Conservation (phyloP, 1,284 basidiomycete species). For the Termitomyces sp. region DNA sequence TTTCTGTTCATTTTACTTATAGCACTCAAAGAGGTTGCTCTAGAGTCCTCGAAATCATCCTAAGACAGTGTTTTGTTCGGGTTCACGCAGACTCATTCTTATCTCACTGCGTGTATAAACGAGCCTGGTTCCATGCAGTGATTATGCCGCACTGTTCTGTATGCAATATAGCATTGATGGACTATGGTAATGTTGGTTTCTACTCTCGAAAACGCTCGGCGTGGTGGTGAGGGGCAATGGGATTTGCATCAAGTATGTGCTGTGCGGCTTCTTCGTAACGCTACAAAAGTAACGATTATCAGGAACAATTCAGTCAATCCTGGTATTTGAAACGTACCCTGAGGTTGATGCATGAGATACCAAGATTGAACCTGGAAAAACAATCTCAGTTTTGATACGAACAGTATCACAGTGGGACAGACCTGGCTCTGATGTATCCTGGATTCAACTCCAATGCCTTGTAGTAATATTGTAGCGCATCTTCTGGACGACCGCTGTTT, state of each 20-base stretch:
- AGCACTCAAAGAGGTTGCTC: background rate
- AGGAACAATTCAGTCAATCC: background rate
- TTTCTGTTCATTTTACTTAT: background rate
- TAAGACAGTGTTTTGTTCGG: conserved; percentile 1
- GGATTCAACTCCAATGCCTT: conserved; percentile 89
- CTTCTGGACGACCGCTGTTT: conserved; percentile 80
- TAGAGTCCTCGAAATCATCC: conserved; percentile 19
- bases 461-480: conserved; percentile 88
- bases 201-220: background rate
- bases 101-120: background rate
- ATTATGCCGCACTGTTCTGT: too few species aligned
- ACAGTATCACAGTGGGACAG: conserved; percentile 18
- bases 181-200: too few species aligned
- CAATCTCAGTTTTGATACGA: conserved; percentile 8
- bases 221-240: background rate
- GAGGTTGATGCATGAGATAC: conserved; percentile 87
- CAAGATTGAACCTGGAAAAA: conserved; percentile 76
- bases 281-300: conserved; percentile 30
- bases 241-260: conserved; percentile 73
- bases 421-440: conserved; percentile 88
- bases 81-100: too few species aligned
- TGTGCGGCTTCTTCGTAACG: conserved; percentile 80
- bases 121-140: too few species aligned
- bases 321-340: conserved; percentile 44
- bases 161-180: background rate